phyloP scores from a whole-genome alignment of 352 stramenopile species.

The Pythium biforme region DNA sequence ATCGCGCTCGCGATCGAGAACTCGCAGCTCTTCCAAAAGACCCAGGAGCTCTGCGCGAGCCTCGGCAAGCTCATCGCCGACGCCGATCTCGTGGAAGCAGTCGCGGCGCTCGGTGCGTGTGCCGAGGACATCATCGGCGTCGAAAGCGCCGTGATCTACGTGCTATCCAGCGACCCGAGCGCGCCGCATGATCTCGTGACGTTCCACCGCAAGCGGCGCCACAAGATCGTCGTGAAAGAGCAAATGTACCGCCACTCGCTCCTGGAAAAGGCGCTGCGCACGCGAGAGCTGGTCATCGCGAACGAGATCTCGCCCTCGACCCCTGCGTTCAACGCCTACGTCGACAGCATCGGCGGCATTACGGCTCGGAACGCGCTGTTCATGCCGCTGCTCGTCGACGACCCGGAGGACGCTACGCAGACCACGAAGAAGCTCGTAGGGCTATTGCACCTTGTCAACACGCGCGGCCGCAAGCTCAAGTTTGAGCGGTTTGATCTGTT shows the following conservation, averaged over 20 bases:
- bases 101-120: slow-evolving; percentile 47
- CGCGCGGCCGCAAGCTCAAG: slow-evolving; percentile 48
- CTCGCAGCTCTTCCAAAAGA: slow-evolving; percentile 79
- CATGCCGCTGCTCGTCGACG: slow-evolving; percentile 56
- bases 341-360: slow-evolving; percentile 63
- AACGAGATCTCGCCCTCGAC: slow-evolving; percentile 42
- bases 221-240: slow-evolving; percentile 52
- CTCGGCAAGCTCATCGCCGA: slow-evolving; percentile 62
- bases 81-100: slow-evolving; percentile 57
- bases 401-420: slow-evolving; percentile 29
- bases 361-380: slow-evolving; percentile 58
- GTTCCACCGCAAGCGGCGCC: slow-evolving; percentile 67
- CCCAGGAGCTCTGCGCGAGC: slow-evolving; percentile 62
- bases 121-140: slow-evolving; percentile 76
- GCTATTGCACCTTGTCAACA: slow-evolving; percentile 71
- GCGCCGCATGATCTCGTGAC: slow-evolving; percentile 51
- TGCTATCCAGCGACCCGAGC: slow-evolving; percentile 22
- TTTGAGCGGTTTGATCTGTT: slow-evolving; percentile 77
- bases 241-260: slow-evolving; percentile 52
- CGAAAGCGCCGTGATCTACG: slow-evolving; percentile 63
- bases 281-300: slow-evolving; percentile 57
- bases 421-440: slow-evolving; percentile 50
- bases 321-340: slow-evolving; percentile 55
- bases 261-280: slow-evolving; percentile 44
- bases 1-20: slow-evolving; percentile 81